A percentile compares a stretch with the other conserved stretches of the same genome.
phyloP scores from a whole-genome alignment of 257 asterid genomes.

The Jaltomata sinuosa region DNA sequence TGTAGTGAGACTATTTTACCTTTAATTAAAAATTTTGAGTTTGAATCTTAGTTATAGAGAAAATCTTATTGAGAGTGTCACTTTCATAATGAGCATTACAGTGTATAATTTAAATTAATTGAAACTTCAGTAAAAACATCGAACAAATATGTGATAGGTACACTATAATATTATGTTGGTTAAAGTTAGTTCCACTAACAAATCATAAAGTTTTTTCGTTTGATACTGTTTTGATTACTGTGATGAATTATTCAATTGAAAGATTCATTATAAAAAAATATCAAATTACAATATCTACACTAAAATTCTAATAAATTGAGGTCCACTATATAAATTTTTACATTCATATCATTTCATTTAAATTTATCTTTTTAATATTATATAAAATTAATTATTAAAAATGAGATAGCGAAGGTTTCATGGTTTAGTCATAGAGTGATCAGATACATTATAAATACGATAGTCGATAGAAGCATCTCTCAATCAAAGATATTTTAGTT shows the following conservation, averaged over 20 bases:
- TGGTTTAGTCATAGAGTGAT: background rate
- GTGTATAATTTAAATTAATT: too few species aligned
- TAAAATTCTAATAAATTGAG: background rate
- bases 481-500: background rate
- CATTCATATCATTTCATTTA: background rate
- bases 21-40: too few species aligned
- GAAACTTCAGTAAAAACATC: too few species aligned
- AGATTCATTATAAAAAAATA: background rate
- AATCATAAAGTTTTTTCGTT: conserved; percentile 6
- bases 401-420: too few species aligned
- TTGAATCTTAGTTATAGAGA: too few species aligned
- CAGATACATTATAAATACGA: rapidly evolving
- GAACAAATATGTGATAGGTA: too few species aligned
- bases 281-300: background rate
- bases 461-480: background rate
- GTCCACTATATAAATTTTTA: background rate
- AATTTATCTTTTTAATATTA: rapidly evolving
- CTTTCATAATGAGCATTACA: too few species aligned
- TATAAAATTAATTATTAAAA: too few species aligned
- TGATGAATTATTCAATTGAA: background rate
- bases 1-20: too few species aligned
- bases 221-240: conserved; percentile 16
- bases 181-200: conserved; percentile 1
- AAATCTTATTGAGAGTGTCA: too few species aligned
- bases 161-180: conserved; percentile 18